Evolutionary conservation across 1,284 basidiomycete genomes (phyloP).

Genomic region (Athelia sp.): DNA sequence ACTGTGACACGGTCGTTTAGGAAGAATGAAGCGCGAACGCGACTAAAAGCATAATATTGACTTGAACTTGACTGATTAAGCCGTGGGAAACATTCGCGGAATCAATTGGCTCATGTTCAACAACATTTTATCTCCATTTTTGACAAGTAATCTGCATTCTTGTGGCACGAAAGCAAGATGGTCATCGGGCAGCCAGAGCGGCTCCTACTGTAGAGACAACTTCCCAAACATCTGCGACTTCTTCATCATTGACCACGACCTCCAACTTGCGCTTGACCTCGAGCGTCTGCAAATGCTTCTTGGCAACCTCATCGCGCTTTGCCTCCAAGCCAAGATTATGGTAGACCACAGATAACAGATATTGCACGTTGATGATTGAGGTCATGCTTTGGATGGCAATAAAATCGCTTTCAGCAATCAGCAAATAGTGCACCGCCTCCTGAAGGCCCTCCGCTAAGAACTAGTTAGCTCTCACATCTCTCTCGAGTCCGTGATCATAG

Average conservation of each 20-base stretch:
- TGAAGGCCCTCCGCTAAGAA: conserved; percentile 39
- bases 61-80: background rate
- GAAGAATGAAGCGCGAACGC: background rate
- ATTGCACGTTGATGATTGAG: conserved; percentile 63
- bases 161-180: background rate
- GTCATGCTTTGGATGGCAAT: conserved; percentile 48
- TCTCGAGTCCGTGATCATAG: conserved; percentile 1
- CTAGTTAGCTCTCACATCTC: conserved; percentile 4
- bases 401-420: conserved; percentile 62
- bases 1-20: background rate
- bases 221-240: conserved; percentile 51
- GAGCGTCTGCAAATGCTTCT: conserved; percentile 43
- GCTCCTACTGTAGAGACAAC: conserved; percentile 55
- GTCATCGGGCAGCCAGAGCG: conserved; percentile 33
- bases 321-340: conserved; percentile 55
- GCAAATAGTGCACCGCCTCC: conserved; percentile 57
- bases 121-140: too few species aligned
- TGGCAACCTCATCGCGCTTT: conserved; percentile 52
- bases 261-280: conserved; percentile 35
- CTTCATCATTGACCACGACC: conserved; percentile 40
- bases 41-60: background rate
- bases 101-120: background rate
- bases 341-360: conserved; percentile 62
- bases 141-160: background rate
- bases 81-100: background rate